Base-by-base conservation (phyloP, 2,329 filamentous ascomycete species). In the Epichloe sp. region DNA sequence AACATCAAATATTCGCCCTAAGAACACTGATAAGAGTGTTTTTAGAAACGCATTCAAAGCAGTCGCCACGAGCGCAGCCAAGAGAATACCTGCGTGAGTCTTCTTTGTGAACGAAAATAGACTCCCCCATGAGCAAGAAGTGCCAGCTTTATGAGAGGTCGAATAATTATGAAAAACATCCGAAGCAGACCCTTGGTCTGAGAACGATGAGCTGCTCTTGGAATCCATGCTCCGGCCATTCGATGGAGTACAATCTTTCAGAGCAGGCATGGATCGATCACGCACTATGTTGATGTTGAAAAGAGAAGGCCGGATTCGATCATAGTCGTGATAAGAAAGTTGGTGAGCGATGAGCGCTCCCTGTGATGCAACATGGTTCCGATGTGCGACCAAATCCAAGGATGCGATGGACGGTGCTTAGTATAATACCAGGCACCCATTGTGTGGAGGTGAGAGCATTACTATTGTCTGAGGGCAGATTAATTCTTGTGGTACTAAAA, bases 31-130 rank as follows among this genome's bases (percentile, higher is more conserved):
- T 26, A 86, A 74, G 1, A 75, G 68, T 0, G 87, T 85, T 50
- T 80, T 78, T 12, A 83, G 69, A 0, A 77, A 74, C 1, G 85
- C 86, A 8, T 80, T 75, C 2, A 78, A 58, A 4, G 80, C 62
- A 0, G 86, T 78, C 1, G 79, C 69, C 3, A 76, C 11, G 0
- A 85, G 47, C 1, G 81, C 85, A 2, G 72, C 59, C 11, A 71
- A 45, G 1, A 91, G 64, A 4, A 78, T 62, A 1, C 70, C 67
- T 0, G 76, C 55, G 60, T 95, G 83, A 15, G 70, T 68, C 56
- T 65, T 72, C n/a, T 73, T 78, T 0, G 83, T 86, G 64, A 94
- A 95, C 42, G 71, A 70, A 63, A 95, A 91, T 3, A 96, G 73
- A 45, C 72, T 64, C 34, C 63, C 63, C 65, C 67, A 71, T 21